Evolutionary conservation across 2,329 filamentous ascomycete genomes (phyloP).

Genomic region (Furcasterigmium sp.): DNA sequence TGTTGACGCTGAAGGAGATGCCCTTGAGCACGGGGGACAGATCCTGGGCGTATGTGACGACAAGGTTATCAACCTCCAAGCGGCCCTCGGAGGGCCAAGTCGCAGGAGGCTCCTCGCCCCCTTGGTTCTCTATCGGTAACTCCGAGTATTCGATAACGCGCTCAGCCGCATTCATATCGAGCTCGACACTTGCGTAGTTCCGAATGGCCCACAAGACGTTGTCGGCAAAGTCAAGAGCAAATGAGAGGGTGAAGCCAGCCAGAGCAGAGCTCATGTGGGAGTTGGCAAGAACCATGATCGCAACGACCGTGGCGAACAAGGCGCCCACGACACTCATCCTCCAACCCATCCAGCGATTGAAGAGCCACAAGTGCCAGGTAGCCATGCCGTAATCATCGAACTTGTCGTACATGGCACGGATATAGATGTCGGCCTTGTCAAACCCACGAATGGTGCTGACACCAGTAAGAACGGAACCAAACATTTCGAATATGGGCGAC

Average conservation of each 20-base stretch:
- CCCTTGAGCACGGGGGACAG: slow-evolving; percentile 66
- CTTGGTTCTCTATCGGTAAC: slow-evolving; percentile 61
- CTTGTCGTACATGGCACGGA: slow-evolving; percentile 62
- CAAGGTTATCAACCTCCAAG: slow-evolving; percentile 68
- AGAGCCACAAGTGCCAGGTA: slow-evolving; percentile 64
- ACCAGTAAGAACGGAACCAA: slow-evolving; percentile 66
- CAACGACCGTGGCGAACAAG: slow-evolving; percentile 61
- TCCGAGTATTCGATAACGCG: slow-evolving; percentile 70
- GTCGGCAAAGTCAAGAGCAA: slow-evolving; percentile 63
- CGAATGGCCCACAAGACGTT: slow-evolving; percentile 62
- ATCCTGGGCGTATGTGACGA: slow-evolving; percentile 66
- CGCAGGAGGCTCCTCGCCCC: slow-evolving; percentile 56
- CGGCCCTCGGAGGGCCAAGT: slow-evolving; percentile 71
- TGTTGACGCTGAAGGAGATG: slow-evolving; percentile 59
- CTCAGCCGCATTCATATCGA: slow-evolving; percentile 76
- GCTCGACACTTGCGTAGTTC: slow-evolving; percentile 64
- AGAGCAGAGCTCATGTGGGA: slow-evolving; percentile 61
- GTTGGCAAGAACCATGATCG: slow-evolving; percentile 57
- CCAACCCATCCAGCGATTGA: slow-evolving; percentile 74
- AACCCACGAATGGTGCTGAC: slow-evolving; percentile 74
- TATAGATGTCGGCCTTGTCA: slow-evolving; percentile 60
- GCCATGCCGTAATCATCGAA: slow-evolving; percentile 65
- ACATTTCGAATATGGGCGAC: slow-evolving; percentile 76
- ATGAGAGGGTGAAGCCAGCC: slow-evolving; percentile 71
- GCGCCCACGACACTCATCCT: slow-evolving; percentile 66